Evolutionary conservation across 2,329 filamentous ascomycete species (phyloP).

Genomic region (Ceratocystis variospora): DNA sequence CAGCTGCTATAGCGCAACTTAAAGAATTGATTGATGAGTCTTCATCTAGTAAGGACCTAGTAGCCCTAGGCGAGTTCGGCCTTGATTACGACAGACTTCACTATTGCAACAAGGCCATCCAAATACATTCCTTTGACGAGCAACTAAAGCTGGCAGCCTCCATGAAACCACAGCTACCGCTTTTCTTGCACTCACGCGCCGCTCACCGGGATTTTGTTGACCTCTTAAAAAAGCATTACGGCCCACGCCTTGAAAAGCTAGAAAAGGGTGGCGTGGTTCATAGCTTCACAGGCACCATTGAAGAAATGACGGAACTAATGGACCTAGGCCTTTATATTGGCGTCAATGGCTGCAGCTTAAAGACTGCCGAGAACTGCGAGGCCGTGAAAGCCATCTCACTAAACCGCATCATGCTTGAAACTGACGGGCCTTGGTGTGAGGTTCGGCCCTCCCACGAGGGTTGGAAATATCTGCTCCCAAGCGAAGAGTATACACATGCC

Average conservation of each 20-base stretch:
- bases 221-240: slow-evolving; percentile 47
- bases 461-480: slow-evolving; percentile 47
- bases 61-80: slow-evolving; percentile 88
- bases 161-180: slow-evolving; percentile 58
- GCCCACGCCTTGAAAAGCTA: slow-evolving; percentile 47
- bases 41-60: slow-evolving; percentile 40
- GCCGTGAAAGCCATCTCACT: slow-evolving; percentile 71
- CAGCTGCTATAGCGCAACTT: slow-evolving; percentile 45
- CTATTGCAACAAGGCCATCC: slow-evolving; percentile 62
- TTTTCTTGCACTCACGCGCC: slow-evolving; percentile 86
- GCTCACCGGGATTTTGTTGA: slow-evolving; percentile 73
- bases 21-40: slow-evolving; percentile 47
- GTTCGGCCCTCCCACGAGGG: slow-evolving; percentile 81
- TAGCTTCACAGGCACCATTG: slow-evolving; percentile 78
- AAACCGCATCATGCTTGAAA: slow-evolving; percentile 80
- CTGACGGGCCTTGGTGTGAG: slow-evolving; percentile 96
- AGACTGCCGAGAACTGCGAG: slow-evolving; percentile 78
- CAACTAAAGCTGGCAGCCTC: slow-evolving; percentile 67
- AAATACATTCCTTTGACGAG: slow-evolving; percentile 70
- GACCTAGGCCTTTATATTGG: slow-evolving; percentile 75
- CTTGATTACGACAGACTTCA: slow-evolving; percentile 90
- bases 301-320: slow-evolving; percentile 71
- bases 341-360: slow-evolving; percentile 94
- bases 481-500: slow-evolving; percentile 15
- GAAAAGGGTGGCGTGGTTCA: slow-evolving; percentile 76